Conservation (phyloP, 1,284 basidiomycete species). For the Apiotrichum sp. region DNA sequence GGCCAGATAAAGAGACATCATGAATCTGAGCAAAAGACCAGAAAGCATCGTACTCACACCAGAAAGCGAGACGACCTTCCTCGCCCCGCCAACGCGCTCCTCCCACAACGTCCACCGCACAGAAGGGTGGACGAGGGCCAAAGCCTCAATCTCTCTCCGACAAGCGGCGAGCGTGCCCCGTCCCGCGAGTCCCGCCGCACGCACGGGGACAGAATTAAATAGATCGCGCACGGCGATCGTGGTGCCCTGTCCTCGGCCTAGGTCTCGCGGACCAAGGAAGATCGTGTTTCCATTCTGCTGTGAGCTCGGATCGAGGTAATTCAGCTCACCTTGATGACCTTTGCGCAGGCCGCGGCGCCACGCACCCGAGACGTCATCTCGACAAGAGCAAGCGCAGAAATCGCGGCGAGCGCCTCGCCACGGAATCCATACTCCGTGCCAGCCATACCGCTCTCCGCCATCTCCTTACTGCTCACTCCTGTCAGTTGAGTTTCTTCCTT, state of each 20-base stretch:
- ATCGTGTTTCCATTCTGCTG: slow-evolving; percentile 15
- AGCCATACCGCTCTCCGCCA: too few relatives aligned
- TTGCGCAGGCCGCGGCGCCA: slow-evolving; percentile 59
- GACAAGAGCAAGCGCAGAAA: slow-evolving; percentile 59
- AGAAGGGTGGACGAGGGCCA: slow-evolving; percentile 63
- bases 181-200: slow-evolving; percentile 5
- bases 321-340: slow-evolving; percentile 64
- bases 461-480: slow-evolving; percentile 16
- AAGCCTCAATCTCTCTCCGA: slow-evolving; percentile 62
- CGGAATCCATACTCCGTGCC: slow-evolving; percentile 68
- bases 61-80: slow-evolving; percentile 22
- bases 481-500: too few relatives aligned
- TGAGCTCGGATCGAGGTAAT: slow-evolving; percentile 54
- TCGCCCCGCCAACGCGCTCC: slow-evolving; percentile 20
- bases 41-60: slow-evolving; percentile 51
- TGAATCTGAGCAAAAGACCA: too few relatives aligned
- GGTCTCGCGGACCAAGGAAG: slow-evolving; percentile 43
- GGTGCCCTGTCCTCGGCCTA: slow-evolving; percentile 62
- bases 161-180: slow-evolving; percentile 44
- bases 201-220: slow-evolving; percentile 65
- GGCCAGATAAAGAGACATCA: not conserved
- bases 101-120: slow-evolving; percentile 67
- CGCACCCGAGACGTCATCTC: slow-evolving; percentile 62
- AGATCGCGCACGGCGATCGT: slow-evolving; percentile 73
- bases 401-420: slow-evolving; percentile 83